Evolutionary conservation across 2,329 filamentous ascomycete genomes (phyloP), one percentile per base, ranked within the genome.

Genomic region (Penicillium verrucosum): DNA sequence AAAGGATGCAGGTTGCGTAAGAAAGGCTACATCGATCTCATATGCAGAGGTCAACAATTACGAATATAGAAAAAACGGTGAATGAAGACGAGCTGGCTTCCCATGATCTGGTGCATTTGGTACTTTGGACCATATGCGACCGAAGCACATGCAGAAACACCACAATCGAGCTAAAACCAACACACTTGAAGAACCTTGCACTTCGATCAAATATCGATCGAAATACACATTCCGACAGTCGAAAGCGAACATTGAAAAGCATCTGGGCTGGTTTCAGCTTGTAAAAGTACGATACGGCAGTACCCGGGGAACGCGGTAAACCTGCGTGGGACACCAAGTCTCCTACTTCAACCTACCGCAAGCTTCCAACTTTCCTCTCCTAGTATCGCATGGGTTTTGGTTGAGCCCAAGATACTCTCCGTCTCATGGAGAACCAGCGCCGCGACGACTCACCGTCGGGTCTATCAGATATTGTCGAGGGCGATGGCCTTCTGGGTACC

Each of bases 391-490:
- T 70, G 70, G 65, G 64, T 60, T 50, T 68, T 62, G 61, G 59
- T 67, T 61, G 61, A 65, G 49, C 61, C 51, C 51, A 57, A 55
- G 47, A 60, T 42, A 58, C 11, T 29, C 41, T 50, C 56, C 55
- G 56, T 66, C 63, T 64, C 40, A 79, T 79, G 77, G 77, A 76
- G 67, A 74, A 73, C 59, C 69, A 74, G 60, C 75, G 74, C 62
- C 77, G 75, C 55, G 73, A 79, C 74, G 76, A 75, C 52, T 79
- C 77, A 54, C 75, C 75, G 51, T 73, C 76, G 56, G 72, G 75
- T 61, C 69, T 71, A 57, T 77, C 73, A 59, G 68, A 70, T 64
- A 72, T 72, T 59, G 72, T 72, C 53, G 76, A 77, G 57, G 74
- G 74, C 50, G 76, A 78, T 51, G 73, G 73, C 57, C 70, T 80